Conservation (phyloP, 208 protist genomes). For the Paratrypanosoma confusum region DNA sequence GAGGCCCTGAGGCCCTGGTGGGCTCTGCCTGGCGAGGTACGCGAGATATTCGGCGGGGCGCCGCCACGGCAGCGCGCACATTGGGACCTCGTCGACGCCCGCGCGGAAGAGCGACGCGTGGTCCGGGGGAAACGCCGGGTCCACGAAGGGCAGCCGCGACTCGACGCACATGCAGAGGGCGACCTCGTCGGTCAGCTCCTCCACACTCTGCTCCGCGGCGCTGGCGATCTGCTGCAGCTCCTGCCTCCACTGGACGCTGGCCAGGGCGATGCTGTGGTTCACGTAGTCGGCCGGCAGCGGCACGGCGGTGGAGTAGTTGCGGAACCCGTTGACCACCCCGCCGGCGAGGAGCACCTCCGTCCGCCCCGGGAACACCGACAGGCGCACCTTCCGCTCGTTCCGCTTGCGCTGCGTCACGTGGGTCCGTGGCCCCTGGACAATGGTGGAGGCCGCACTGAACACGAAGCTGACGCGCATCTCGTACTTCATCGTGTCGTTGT, state of each 20-base stretch:
- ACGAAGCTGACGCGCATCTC: conserved; percentile 53
- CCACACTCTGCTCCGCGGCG: conserved; percentile 18
- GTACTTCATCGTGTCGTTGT: conserved; percentile 74
- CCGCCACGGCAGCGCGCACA: conserved; percentile 66
- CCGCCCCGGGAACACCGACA: conserved; percentile 63
- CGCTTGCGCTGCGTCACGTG: conserved; percentile 23
- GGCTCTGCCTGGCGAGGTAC: conserved; percentile 8
- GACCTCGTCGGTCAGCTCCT: conserved; percentile 28
- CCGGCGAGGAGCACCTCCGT: conserved; percentile 74
- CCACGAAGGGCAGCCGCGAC: conserved; percentile 53
- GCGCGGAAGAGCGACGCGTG: conserved; percentile 45
- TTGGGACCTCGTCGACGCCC: conserved; percentile 26
- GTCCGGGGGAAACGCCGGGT: conserved; percentile 60
- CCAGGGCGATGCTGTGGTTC: conserved; percentile 16
- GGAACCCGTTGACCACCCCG: conserved; percentile 78
- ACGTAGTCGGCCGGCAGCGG: conserved; percentile 66
- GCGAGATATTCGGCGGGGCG: conserved; percentile 56
- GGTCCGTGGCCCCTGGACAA: conserved; percentile 62
- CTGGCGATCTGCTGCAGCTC: conserved; percentile 47
- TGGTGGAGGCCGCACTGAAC: conserved; percentile 67
- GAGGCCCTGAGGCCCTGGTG: too few species aligned
- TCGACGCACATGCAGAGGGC: conserved; percentile 40
- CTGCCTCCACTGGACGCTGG: conserved; percentile 21
- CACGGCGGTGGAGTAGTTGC: conserved; percentile 51
- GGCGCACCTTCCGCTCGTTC: conserved; percentile 43